Percentiles rank a stretch among this genome's conserved stretches.
phyloP scores from a whole-genome alignment of 2,329 filamentous ascomycete species.

The Aspergillus melleus region DNA sequence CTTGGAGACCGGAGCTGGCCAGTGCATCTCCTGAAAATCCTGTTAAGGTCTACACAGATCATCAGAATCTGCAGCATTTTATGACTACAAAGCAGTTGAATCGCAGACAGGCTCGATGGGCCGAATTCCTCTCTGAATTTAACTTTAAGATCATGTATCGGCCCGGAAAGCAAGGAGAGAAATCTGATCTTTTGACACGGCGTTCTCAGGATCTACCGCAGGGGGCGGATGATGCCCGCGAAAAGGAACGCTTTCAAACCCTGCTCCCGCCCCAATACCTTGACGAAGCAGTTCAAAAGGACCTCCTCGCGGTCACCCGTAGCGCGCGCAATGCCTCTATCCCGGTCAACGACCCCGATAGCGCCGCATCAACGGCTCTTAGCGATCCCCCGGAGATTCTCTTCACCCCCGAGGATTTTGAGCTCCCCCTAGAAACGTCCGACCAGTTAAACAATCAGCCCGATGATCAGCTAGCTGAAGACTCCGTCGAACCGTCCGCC shows the following conservation, averaged over 20 bases:
- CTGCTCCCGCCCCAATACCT: not conserved
- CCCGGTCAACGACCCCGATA: too few relatives aligned
- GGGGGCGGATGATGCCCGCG: not conserved
- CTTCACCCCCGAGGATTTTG: too few relatives aligned
- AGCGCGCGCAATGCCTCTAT: too few relatives aligned
- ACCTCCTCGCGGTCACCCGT: not conserved
- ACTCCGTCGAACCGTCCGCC: too few relatives aligned
- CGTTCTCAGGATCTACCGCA: not conserved
- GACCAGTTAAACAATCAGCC: too few relatives aligned
- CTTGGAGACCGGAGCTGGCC: constrained; percentile 23
- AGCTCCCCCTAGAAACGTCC: too few relatives aligned
- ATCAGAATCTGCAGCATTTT: constrained; percentile 31
- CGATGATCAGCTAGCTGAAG: too few relatives aligned
- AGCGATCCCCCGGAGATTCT: too few relatives aligned
- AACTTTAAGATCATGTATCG: constrained; percentile 17
- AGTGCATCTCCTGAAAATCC: not conserved
- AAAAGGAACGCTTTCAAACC: not conserved
- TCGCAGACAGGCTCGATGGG: constrained; percentile 11
- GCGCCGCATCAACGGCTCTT: too few relatives aligned
- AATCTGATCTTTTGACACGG: constrained; percentile 1
- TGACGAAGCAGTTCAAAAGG: not conserved
- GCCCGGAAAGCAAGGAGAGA: constrained; percentile 4
- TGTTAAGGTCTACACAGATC: constrained; percentile 26
- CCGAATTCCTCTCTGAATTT: constrained; percentile 7
- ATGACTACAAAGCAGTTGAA: constrained; percentile 20